Percentiles rank a stretch among this genome's conserved stretches.
Conservation (phyloP, 1,139 yeast genomes). For the Scheffersomyces parashehatae region DNA sequence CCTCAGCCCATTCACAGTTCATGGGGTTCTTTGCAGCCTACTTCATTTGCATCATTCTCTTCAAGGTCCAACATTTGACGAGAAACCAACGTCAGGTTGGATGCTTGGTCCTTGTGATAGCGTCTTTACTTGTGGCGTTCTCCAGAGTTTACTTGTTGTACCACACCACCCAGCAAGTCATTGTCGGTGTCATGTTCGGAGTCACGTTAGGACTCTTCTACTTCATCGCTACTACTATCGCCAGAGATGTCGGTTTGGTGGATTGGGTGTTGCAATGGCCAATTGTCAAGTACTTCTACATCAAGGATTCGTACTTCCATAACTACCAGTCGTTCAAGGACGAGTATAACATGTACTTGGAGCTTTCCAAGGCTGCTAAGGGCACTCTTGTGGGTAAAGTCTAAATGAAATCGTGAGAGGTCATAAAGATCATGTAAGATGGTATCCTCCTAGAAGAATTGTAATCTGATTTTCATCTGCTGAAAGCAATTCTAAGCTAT, state of each 20-base stretch:
- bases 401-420: too few species aligned
- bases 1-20: conserved; percentile 94
- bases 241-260: conserved; percentile 61
- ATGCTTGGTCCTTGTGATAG: conserved; percentile 18
- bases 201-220: conserved; percentile 56
- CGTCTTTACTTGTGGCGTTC: conserved; percentile 56
- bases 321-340: conserved; percentile 40
- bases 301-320: conserved; percentile 60
- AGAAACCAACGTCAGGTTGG: conserved; percentile 23
- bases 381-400: too few species aligned
- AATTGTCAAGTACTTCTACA: conserved; percentile 42
- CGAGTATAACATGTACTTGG: conserved; percentile 27
- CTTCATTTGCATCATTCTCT: conserved; percentile 43
- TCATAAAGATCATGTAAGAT: too few species aligned
- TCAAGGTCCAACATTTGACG: conserved; percentile 27
- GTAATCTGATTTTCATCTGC: too few species aligned
- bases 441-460: too few species aligned
- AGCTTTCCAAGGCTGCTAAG: too few species aligned
- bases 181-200: conserved; percentile 73
- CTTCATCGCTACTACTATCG: conserved; percentile 51
- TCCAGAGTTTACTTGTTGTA: conserved; percentile 80
- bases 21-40: conserved; percentile 84
- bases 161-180: conserved; percentile 73
- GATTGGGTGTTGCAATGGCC: conserved; percentile 58
- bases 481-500: too few species aligned